phyloP scores from a whole-genome alignment of 768 basidiomycete genomes.

The Lentinula edodes region DNA sequence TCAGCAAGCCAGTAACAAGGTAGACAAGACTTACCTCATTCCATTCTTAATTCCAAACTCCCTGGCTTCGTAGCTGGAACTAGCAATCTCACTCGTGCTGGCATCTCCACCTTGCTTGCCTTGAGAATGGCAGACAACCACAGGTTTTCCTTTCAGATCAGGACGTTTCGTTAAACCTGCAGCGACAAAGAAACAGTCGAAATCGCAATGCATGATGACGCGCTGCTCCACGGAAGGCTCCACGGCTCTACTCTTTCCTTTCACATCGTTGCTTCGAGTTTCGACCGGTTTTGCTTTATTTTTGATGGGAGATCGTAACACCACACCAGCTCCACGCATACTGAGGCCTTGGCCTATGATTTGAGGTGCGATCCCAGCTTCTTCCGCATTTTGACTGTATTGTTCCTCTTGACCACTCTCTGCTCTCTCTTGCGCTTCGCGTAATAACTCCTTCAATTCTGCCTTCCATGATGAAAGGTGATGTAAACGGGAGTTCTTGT shows the following conservation, averaged over 20 bases:
- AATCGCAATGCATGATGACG: conserved; percentile 90
- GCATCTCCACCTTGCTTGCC: conserved; percentile 62
- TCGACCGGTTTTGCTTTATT: conserved; percentile 26
- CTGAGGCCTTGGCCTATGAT: conserved; percentile 27
- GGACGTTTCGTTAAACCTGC: conserved; percentile 81
- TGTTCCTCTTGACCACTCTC: conserved; percentile 30
- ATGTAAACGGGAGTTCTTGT: conserved; percentile 87
- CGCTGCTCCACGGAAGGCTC: conserved; percentile 39
- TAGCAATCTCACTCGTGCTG: conserved; percentile 93
- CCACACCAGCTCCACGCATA: conserved; percentile 48
- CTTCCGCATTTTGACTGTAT: conserved; percentile 24
- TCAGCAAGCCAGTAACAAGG: neutral
- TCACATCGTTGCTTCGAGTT: conserved; percentile 32
- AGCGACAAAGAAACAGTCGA: conserved; percentile 96
- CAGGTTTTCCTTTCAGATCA: conserved; percentile 79
- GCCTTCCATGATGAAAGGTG: conserved; percentile 90
- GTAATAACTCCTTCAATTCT: conserved; percentile 75
- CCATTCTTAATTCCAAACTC: conserved; percentile 86
- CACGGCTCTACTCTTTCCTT: conserved; percentile 45
- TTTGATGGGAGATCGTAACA: conserved; percentile 42
- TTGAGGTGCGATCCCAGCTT: conserved; percentile 18
- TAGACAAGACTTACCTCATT: conserved; percentile 67
- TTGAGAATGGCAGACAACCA: conserved; percentile 95
- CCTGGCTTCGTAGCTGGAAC: conserved; percentile 91
- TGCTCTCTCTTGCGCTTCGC: conserved; percentile 69